phyloP scores from a whole-genome alignment of 108 stramenopile genomes.

The Seminavis robusta region DNA sequence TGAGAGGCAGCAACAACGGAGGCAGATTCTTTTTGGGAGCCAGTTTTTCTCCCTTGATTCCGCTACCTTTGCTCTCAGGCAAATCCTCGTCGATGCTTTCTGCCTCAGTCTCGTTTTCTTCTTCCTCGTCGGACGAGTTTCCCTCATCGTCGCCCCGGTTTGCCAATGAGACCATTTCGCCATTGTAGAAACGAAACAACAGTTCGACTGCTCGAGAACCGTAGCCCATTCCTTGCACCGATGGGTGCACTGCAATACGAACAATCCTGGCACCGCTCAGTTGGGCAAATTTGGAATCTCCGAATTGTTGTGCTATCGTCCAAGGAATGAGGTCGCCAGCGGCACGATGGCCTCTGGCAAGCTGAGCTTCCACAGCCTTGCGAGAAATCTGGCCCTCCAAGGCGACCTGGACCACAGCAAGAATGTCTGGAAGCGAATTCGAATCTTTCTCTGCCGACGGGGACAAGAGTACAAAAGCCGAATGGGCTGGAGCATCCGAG shows the following conservation, averaged over 20 bases:
- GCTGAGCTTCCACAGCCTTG: constrained; percentile 89
- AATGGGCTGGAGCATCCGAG: constrained; percentile 97
- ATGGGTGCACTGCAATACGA: constrained; percentile 96
- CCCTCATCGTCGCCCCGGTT: constrained; percentile 38
- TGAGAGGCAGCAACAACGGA: constrained; percentile 89
- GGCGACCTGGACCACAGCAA: constrained; percentile 89
- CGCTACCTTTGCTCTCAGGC: constrained; percentile 26
- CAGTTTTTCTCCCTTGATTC: constrained; percentile 78
- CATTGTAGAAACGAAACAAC: constrained; percentile 92
- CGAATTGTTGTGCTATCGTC: constrained; percentile 99
- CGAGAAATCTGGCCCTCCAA: constrained; percentile 94
- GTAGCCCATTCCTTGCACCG: constrained; percentile 97
- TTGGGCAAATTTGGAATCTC: constrained; percentile 92
- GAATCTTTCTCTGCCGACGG: constrained; percentile 86
- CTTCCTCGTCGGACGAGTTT: constrained; percentile 37
- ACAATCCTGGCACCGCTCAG: constrained; percentile 96
- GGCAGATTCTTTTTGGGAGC: constrained; percentile 94
- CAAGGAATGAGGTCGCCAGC: constrained; percentile 99
- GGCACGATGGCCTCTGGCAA: constrained; percentile 91
- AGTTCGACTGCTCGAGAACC: constrained; percentile 91
- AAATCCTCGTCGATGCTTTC: constrained; percentile 24
- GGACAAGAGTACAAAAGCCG: constrained; percentile 94
- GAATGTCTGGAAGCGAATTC: constrained; percentile 75
- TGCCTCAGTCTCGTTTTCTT: constrained; percentile 30
- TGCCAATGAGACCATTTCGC: constrained; percentile 81